These are phyloP conservation scores for Chaetomiaceae sp. DNA, from an alignment of 2,329 filamentous ascomycete species.

Conservation along the genomic window DNA sequence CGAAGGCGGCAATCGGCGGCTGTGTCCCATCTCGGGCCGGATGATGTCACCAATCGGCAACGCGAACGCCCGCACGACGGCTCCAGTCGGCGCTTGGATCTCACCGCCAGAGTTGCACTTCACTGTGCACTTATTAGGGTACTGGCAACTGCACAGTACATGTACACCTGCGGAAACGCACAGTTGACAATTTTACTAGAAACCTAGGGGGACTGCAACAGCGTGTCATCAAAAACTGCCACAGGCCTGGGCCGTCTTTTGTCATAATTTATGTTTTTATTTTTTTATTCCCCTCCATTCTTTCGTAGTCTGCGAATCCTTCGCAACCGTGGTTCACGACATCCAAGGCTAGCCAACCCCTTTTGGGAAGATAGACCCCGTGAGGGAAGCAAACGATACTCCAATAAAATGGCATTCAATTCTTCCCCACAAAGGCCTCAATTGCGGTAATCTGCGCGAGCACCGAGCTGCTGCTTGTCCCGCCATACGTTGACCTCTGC, in stretches of 20 bases:
- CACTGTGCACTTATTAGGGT: no score
- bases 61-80: not conserved
- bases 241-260: not conserved
- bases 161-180: no score
- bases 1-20: constrained; percentile 9
- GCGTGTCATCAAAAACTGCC: not conserved
- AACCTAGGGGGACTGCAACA: no score
- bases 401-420: constrained; percentile 6
- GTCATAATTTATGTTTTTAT: not conserved
- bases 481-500: constrained; percentile 69
- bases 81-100: not conserved
- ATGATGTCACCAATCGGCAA: constrained; percentile 17
- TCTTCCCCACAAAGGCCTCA: constrained; percentile 13
- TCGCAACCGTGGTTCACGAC: not conserved
- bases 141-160: no score
- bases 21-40: not conserved
- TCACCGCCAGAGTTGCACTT: not conserved
- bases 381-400: no score
- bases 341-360: not conserved
- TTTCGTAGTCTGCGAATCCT: not conserved
- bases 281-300: not conserved
- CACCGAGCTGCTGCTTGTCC: constrained; percentile 58
- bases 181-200: no score
- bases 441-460: constrained; percentile 20
- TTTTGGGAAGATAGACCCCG: no score